Base-by-base conservation (phyloP, 257 asterid species). In the Paulownia fortunei region DNA sequence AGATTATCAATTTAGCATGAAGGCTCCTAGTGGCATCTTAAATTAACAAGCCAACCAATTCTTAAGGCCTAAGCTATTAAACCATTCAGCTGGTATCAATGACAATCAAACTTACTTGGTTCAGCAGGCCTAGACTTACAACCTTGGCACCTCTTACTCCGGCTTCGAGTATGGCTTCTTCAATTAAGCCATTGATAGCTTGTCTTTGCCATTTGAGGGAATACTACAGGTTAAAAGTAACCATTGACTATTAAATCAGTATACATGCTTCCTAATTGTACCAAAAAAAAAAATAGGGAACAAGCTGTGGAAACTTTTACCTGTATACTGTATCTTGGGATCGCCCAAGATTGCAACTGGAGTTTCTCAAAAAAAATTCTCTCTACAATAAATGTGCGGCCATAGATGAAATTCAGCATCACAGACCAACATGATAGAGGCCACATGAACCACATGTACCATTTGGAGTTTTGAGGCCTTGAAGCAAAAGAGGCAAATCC, bases 91-190 rank as follows among this genome's bases (percentile, higher is more conserved):
- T n/a, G n/a, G n/a, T n/a, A n/a, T n/a, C n/a, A n/a, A n/a, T n/a
- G n/a, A n/a, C n/a, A n/a, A n/a, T n/a, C n/a, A 27, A 42, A 23
- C 80, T 79, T 66, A 79, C 98, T 92, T 90, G 97, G 80, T 94
- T 94, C 13, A 86, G 74, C 51, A 94, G 88, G 77, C 98, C 97
- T 47, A 94, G 90, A 76, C 90, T 89, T 46, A 94, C 9, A 34
- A 91, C 91, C 74, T 89, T 92, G 51, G 54, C 79, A 8, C 97
- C 98, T 77, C 81, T 84, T 4, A 46, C 81, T n/a, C 89, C 89
- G 3, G 97, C 98, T 51, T 87, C 90, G 8, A 85, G 69, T 76
- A 94, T 78, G 44, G 97, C 97, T 61, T 90, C 92, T 78, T 92
- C 89, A 58, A 94, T 88, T 7, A 92, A 74, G 58, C 72, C 23